Evolutionary conservation across 495 filamentous ascomycete species (phyloP).

Genomic region (Choiromyces venosus): DNA sequence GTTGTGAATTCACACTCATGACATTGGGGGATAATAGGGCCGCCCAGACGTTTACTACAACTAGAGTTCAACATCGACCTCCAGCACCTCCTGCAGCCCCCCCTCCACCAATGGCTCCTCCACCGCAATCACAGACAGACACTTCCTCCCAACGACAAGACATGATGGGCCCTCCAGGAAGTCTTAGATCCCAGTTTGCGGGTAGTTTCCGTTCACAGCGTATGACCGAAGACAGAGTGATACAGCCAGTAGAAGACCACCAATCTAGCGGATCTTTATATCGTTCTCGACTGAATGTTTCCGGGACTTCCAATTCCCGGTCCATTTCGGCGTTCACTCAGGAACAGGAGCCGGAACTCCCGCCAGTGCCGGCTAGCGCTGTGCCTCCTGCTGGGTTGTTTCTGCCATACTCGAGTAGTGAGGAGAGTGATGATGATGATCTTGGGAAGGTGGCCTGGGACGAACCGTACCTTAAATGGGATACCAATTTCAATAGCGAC

Average conservation of each 20-base stretch:
- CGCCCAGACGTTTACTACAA: constrained; percentile 40
- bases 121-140: constrained; percentile 6
- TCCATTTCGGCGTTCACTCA: constrained; percentile 4
- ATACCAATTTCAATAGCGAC: constrained; percentile 14
- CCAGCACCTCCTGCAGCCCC: background rate
- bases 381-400: constrained; percentile 66
- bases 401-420: constrained; percentile 64
- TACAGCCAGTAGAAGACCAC: background rate
- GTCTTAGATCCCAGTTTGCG: background rate
- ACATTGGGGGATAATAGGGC: constrained; percentile 71
- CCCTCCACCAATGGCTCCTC: background rate
- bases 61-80: constrained; percentile 9
- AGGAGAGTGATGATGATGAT: constrained; percentile 56
- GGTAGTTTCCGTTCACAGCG: constrained; percentile 8
- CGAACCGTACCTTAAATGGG: constrained; percentile 41
- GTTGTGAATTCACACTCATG: constrained; percentile 88
- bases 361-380: constrained; percentile 41
- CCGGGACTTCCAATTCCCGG: background rate
- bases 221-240: background rate
- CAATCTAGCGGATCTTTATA: background rate
- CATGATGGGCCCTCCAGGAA: constrained; percentile 4
- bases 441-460: constrained; percentile 77
- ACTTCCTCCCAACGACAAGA: background rate
- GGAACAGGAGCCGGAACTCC: constrained; percentile 40
- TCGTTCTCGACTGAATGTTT: background rate